Evolutionary conservation across 2,329 filamentous ascomycete genomes (phyloP), one percentile per base, ranked within the genome.

Genomic region (Ophiocordyceps unilateralis): DNA sequence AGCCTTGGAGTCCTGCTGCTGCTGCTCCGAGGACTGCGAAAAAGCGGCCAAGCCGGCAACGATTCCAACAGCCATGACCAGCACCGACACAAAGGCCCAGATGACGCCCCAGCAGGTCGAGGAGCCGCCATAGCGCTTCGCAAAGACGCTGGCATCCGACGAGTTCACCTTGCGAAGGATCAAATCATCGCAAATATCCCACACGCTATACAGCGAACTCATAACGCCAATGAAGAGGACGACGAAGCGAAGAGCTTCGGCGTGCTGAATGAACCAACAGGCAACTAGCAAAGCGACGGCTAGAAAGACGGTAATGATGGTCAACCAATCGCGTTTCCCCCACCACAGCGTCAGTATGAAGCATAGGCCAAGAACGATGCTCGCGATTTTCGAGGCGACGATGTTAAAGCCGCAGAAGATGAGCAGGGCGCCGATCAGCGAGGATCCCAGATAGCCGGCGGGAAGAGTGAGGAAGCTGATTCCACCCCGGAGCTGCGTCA

Each of bases 101-200:
- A 86, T 73, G 14, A 87, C 66, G 9, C 83, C 83, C 83, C 83
- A 87, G 66, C 81, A 87, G 54, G 82, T 79, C 1, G 81, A 84
- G 0, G 81, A 86, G 30, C 83, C 83, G 11, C 83, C 83, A 51
- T 88, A 88, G 20, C 76, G 70, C 60, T 84, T 70, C 8, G 83
- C 82, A 51, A 88, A 88, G 24, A 86, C 80, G 50, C 78, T 83
- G 6, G 83, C 82, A 55, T 89, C 83, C 5, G 81, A 86, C 20
- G 71, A 76, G 58, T 88, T 87, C 42, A 88, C 81, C 61, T 87
- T 88, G 45, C 83, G 72, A 5, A 87, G 64, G 50, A 89, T 86
- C 26, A 88, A 66, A 51, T 89, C 83, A 54, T 89, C 83, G 59
- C 81, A 87, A 50, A 88, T 88, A 64, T 88, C 83, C 83, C 83